Percentiles rank a stretch among this genome's conserved stretches.
Evolutionary conservation across 2,329 filamentous ascomycete species (phyloP).

Genomic region (Monosporascus sp.): DNA sequence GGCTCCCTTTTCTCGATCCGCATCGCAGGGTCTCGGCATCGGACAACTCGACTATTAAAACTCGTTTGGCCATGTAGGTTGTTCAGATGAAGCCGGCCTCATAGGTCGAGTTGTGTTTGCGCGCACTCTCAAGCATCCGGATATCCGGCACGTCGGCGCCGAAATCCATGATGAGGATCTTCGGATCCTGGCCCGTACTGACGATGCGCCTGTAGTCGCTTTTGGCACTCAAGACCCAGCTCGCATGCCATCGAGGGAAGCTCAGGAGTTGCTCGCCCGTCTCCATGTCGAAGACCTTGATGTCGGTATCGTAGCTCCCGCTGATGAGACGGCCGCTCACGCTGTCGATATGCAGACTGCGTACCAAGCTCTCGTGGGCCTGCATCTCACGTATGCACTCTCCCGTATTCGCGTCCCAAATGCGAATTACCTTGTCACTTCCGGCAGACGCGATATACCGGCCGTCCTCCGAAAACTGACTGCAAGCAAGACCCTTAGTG

Average conservation of each 20-base stretch:
- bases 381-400: conserved; percentile 74
- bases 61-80: background rate
- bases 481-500: conserved; percentile 89
- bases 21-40: background rate
- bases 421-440: conserved; percentile 91
- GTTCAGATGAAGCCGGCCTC: conserved; percentile 29
- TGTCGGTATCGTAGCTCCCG: conserved; percentile 90
- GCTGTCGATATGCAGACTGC: conserved; percentile 85
- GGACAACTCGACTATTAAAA: background rate
- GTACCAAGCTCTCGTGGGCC: conserved; percentile 80
- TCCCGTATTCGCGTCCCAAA: conserved; percentile 91
- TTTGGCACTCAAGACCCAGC: conserved; percentile 95
- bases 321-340: conserved; percentile 81
- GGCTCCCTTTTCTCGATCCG: background rate
- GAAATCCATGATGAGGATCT: conserved; percentile 92
- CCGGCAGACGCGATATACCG: conserved; percentile 88
- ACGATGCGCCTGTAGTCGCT: conserved; percentile 93
- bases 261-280: conserved; percentile 73
- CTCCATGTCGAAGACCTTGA: conserved; percentile 88
- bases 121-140: conserved; percentile 48
- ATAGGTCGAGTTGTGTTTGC: conserved; percentile 22
- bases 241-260: conserved; percentile 91
- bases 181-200: conserved; percentile 88
- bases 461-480: conserved; percentile 95
- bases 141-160: conserved; percentile 56